Evolutionary conservation across 139 green algal genomes (phyloP).

Genomic region (Penium margaritaceum): DNA sequence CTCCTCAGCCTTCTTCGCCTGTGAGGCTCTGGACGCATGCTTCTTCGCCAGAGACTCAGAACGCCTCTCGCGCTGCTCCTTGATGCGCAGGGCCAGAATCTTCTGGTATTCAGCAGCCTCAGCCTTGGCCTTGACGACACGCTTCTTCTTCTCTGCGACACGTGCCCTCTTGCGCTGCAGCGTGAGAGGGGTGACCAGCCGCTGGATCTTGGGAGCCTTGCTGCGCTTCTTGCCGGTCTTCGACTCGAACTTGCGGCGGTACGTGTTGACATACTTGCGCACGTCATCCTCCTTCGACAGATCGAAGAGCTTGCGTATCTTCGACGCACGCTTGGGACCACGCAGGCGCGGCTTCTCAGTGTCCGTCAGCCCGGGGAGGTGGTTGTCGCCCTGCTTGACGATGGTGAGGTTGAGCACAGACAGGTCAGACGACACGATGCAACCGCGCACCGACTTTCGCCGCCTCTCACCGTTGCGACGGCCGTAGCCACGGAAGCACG

Average conservation of each 20-base stretch:
- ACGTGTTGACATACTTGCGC: conserved; percentile 96
- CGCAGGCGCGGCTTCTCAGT: conserved; percentile 88
- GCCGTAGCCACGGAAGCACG: conserved; percentile 86
- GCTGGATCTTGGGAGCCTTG: conserved; percentile 94
- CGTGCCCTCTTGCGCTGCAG: conserved; percentile 86
- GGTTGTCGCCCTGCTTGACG: conserved; percentile 77
- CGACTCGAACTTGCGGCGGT: conserved; percentile 70
- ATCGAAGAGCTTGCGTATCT: conserved; percentile 98
- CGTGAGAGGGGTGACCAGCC: conserved; percentile 69
- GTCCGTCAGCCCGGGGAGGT: conserved; percentile 89
- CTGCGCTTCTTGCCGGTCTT: conserved; percentile 82
- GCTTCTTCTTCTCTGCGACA: conserved; percentile 66
- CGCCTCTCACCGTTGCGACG: conserved; percentile 87
- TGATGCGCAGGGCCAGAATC: conserved; percentile 76
- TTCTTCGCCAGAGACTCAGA: conserved; percentile 95
- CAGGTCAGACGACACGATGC: conserved; percentile 89
- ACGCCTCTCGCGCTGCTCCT: conserved; percentile 87
- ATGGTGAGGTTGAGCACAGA: conserved; percentile 95
- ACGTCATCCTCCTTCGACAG: conserved; percentile 96
- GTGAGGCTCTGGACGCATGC: conserved; percentile 54
- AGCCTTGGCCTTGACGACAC: conserved; percentile 65
- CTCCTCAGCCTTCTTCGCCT: conserved; percentile 34
- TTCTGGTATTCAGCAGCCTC: conserved; percentile 93
- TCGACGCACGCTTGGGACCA: conserved; percentile 90
- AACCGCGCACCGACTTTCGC: conserved; percentile 90